Base-by-base conservation (phyloP, 2,329 filamentous ascomycete genomes). In the Trichophyton verrucosum region DNA sequence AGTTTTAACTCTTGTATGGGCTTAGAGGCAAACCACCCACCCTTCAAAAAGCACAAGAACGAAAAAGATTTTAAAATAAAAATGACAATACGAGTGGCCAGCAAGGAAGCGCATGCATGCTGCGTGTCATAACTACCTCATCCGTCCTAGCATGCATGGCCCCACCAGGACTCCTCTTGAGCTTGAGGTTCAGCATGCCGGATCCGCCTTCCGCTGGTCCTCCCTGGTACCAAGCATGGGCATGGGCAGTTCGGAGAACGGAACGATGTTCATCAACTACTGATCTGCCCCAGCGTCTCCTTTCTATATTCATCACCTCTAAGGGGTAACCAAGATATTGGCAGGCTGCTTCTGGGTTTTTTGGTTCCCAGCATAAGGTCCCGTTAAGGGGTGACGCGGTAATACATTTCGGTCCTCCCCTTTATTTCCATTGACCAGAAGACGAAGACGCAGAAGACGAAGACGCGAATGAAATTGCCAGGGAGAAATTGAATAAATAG, bases 191-290 rank as follows among this genome's bases (percentile, higher is more conserved):
- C 33, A 42, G 17, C 55, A 57, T 13, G 30, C 55, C 55, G 55
- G 55, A 57, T 57, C 55, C 55, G 40, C 55, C 55, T 57, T 57
- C 55, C 55, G 55, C 40, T 44, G 55, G 55, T 36, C 55, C 55
- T 57, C 36, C 38, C 30, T 57, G 20, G 55, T 40, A 57, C 55
- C 55, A 57, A 40, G 55, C 33, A 44, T 57, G 33, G 36, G 13
- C 55, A 57, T 44, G 55, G 36, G 40, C 55, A 22, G 17, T 40
- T 24, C 11, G 40, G 40, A 44, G 22, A 11, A 22, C 20, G 11
- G 9, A 49, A 47, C 17, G 30, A 22, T 11, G 5, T n/a, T 42
- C 17, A 57, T 40, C 40, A 24, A 42, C 36, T 38, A 42, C 36
- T 38, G 33, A 38, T 47, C 20, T 33, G 15, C 30, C 55, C 55